phyloP scores from a whole-genome alignment of 768 basidiomycete species.

The Pulveroboletus frians region DNA sequence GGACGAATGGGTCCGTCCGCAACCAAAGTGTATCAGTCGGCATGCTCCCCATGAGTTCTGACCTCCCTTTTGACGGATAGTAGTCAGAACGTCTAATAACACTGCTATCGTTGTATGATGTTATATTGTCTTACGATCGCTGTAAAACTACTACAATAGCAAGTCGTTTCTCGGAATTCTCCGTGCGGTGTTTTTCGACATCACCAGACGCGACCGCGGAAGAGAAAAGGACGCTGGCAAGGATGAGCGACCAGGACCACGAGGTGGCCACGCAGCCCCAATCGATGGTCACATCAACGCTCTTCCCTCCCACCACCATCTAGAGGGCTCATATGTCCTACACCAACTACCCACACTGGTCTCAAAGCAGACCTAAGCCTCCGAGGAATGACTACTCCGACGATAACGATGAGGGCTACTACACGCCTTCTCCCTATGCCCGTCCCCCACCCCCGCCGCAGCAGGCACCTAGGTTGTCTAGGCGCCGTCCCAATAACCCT shows the following conservation, averaged over 20 bases:
- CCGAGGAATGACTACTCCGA: slow-evolving; percentile 11
- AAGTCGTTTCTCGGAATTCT: too few relatives aligned
- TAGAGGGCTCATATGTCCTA: slow-evolving; percentile 2
- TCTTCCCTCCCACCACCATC: background rate
- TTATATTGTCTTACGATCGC: too few relatives aligned
- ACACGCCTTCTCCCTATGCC: slow-evolving; percentile 6
- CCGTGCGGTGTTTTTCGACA: too few relatives aligned
- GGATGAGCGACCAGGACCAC: background rate
- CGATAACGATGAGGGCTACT: slow-evolving; percentile 12
- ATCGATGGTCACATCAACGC: slow-evolving; percentile 2
- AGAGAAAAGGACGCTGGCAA: too few relatives aligned
- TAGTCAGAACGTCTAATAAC: too few relatives aligned
- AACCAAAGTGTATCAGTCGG: too few relatives aligned
- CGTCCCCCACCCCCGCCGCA: slow-evolving; percentile 4
- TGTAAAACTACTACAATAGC: too few relatives aligned
- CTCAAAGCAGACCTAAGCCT: background rate
- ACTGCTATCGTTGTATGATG: too few relatives aligned
- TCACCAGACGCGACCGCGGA: background rate
- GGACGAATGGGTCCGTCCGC: too few relatives aligned
- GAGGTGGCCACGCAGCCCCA: background rate
- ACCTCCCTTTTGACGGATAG: too few relatives aligned
- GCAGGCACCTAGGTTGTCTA: slow-evolving; percentile 5
- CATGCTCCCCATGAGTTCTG: too few relatives aligned
- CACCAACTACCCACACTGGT: background rate
- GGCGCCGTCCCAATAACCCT: slow-evolving; percentile 14